Evolutionary conservation across 768 basidiomycete genomes (phyloP), one percentile per base, ranked within the genome.

Genomic region (Amanita exitialis): DNA sequence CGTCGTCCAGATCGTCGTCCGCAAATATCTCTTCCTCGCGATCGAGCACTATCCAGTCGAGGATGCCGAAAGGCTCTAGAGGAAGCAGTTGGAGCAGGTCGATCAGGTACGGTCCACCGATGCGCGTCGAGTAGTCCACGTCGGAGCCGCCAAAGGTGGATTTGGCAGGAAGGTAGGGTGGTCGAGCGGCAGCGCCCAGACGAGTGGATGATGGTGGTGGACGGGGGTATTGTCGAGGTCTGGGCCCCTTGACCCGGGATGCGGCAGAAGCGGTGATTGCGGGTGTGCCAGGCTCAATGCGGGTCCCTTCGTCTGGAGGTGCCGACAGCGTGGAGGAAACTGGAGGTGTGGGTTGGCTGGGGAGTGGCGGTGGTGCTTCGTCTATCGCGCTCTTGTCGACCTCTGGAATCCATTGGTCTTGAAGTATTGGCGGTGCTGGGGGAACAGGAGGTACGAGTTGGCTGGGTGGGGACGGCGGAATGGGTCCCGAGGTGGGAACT

Each of bases 1-100:
- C 84, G 51, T 87, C 86, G 36, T 70, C 69, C 9, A 88, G 69
- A 58, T 88, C 80, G 53, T 86, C 82, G 41, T 75, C 66, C 54
- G 87, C 83, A 51, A 79, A 88, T 0, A 90, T 70, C 55, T 89
- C 86, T 44, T 88, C 88, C 58, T 90, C 86, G 36, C 77, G 67
- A 53, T 88, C 86, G 6, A 84, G 45, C 6, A 90, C 70, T 35
- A 74, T 69, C 87, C 87, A 90, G 2, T 74, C 73, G 38, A 85
- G 69, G 2, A 85, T 65, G 3, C 88, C 88, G 53, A 75, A 89
- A 3, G 65, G 67, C 23, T 81, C 76, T 58, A 83, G 61, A 0
- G 85, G 74, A 10, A 85, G 62, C 4, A 75, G 76, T 13, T 73
- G 73, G 37, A 90, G 59, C 5, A 86, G 65, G 59, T 90, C 86